Base-by-base conservation (phyloP, 495 filamentous ascomycete genomes). In the Clavariopsis aquatica region DNA sequence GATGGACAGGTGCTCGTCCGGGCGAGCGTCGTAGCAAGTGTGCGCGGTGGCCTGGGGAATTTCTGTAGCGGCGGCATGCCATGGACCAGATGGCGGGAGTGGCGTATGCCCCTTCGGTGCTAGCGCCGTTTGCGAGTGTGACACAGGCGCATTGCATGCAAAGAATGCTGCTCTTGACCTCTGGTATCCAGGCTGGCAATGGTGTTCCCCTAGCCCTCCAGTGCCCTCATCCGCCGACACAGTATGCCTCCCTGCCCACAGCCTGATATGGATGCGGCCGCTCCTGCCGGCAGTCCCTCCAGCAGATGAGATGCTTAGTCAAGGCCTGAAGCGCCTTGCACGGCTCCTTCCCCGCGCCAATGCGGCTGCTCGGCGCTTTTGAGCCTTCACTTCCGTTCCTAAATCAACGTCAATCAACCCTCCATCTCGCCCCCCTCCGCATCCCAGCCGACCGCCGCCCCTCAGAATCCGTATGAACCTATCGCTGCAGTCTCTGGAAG, bases 241-340 rank as follows among this genome's bases (percentile, higher is more conserved):
- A 15, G 4, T 49, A 36, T 60, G 41, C 22, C 22, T 28, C 57
- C 3, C 12, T 34, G 12, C 6, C 12, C 46, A 29, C 41, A 49
- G 57, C 41, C 41, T 60, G 57, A 60, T 31, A 34, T 29, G 52
- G 57, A 60, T 31, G 19, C 17, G 52, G 22, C n/a, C 24, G 29
- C 38, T 43, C 8, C 38, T 43, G 38, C 38, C 38, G 38, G 38
- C 38, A 43, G n/a, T 43, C n/a, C 4, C 2, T 43, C n/a, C 38
- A 43, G 38, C 13, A 43, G 15, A 43, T 9, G 38, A 6, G 8
- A 43, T 6, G 38, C 38, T 43, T 43, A 43, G 38, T 43, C 38
- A 43, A 34, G 31, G 31, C 31, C 12, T 34, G 31, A 43, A n/a
- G n/a, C n/a, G 38, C 38, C 38, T 43, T 43, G 38, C 9, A 43